A percentile compares a stretch with the other conserved stretches of the same genome.
Evolutionary conservation across 2,329 filamentous ascomycete genomes (phyloP).

Genomic region (Penicillium sp.): DNA sequence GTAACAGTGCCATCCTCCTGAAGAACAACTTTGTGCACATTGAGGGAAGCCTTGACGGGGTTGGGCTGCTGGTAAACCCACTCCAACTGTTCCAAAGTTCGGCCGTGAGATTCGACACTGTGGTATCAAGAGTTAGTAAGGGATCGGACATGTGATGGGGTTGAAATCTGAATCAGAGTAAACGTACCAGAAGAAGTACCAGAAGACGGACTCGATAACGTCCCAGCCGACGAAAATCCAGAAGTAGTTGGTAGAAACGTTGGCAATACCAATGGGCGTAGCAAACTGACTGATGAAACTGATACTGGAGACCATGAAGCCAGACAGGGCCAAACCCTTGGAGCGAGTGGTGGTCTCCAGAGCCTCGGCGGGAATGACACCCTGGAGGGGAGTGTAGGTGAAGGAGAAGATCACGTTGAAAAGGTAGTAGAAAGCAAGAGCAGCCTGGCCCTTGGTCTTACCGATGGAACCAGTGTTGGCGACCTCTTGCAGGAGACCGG

Average conservation of each 20-base stretch:
- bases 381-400: conserved; percentile 52
- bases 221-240: conserved; percentile 54
- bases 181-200: conserved; percentile 50
- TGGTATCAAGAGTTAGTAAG: neutral
- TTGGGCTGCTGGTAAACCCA: conserved; percentile 52
- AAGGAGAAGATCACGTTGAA: conserved; percentile 53
- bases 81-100: conserved; percentile 51
- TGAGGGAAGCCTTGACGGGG: conserved; percentile 51
- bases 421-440: conserved; percentile 50
- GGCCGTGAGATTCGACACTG: conserved; percentile 52
- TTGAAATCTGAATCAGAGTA: neutral
- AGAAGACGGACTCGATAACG: conserved; percentile 42
- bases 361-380: conserved; percentile 49
- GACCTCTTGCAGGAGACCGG: conserved; percentile 44
- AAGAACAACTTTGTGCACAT: conserved; percentile 50
- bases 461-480: conserved; percentile 33
- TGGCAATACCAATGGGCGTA: conserved; percentile 47
- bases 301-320: conserved; percentile 47
- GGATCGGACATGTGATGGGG: neutral
- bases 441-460: conserved; percentile 42
- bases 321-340: conserved; percentile 48
- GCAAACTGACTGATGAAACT: conserved; percentile 53
- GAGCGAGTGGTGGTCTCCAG: conserved; percentile 51
- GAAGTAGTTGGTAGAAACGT: conserved; percentile 40
- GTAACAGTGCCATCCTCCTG: conserved; percentile 47